Evolutionary conservation across 2,329 filamentous ascomycete genomes (phyloP), one percentile per base, ranked within the genome.

Genomic region (Calonectria pteridis): DNA sequence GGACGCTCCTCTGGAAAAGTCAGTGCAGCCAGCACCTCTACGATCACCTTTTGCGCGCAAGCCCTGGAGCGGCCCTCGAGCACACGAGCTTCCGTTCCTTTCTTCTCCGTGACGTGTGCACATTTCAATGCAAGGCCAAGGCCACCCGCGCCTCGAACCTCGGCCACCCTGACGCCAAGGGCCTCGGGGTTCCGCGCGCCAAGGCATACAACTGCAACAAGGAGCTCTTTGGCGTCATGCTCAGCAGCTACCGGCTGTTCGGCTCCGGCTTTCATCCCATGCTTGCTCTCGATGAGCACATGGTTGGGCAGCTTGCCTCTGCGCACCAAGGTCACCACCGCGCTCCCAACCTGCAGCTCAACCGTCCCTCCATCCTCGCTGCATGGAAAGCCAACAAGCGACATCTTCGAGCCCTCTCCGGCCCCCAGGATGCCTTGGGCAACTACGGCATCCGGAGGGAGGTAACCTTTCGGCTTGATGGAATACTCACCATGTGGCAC

Each of bases 371-470:
- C 14, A 20, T 73, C 28, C 1, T 67, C 9, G 6, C 28, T 53
- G 29, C 72, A 10, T 73, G 16, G 63, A 55, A 73, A 18, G 68
- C 72, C 0, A 73, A 73, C 26, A 73, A 68, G 59, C 33, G 33
- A 31, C 33, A 73, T 62, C 28, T 73, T 1, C 64, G 31, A 33
- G 71, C 71, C 13, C 20, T 70, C 3, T 23, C 37, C 6, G 20
- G 31, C 29, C 51, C 51, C 29, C 9, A n/a, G n/a, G n/a, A 58
- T 31, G 43, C 43, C 43, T 66, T 49, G 20, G 40, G 28, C 3
- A 53, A 66, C 20, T 66, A 53, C 20, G 20, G 63, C 6, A 53
- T 66, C 46, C 13, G 13, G 18, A 66, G 50, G 63, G 63, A 53
- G 35, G 28, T 51, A 4, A 66, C 49, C 29, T 51, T 66, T n/a